A percentile compares a stretch with the other conserved stretches of the same genome.
These are phyloP conservation scores for Carallia pectinifolia DNA, from an alignment of 345 rosid genomes.

Conservation along the genomic window DNA sequence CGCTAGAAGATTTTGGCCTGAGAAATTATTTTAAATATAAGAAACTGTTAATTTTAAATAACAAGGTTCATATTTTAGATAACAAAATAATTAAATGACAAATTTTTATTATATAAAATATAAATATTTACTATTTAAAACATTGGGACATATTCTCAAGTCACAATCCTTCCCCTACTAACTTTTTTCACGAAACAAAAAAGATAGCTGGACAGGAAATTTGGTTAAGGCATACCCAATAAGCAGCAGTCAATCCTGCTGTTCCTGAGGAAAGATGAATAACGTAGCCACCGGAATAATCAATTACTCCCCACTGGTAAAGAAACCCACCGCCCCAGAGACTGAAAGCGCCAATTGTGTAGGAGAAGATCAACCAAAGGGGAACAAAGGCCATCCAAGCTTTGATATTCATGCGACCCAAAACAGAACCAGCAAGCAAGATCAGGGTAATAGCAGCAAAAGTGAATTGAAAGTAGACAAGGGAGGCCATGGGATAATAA, in stretches of 20 bases:
- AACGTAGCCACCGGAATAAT: slow-evolving; percentile 30
- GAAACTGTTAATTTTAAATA: no score
- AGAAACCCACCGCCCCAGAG: slow-evolving; percentile 30
- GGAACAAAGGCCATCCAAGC: slow-evolving; percentile 37
- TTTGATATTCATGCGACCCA: slow-evolving; percentile 31
- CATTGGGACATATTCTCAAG: no score
- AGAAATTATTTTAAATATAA: no score
- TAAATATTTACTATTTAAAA: no score
- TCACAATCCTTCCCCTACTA: no score
- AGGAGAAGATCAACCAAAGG: slow-evolving; percentile 30
- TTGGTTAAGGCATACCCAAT: slow-evolving; percentile 14
- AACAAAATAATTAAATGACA: no score
- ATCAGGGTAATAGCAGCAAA: slow-evolving; percentile 29
- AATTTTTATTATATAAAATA: no score
- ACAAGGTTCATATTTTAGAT: no score
- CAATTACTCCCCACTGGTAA: slow-evolving; percentile 31
- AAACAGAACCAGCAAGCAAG: slow-evolving; percentile 29
- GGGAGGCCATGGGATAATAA: slow-evolving; percentile 14
- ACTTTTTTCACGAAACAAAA: no score
- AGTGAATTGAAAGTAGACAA: slow-evolving; percentile 32
- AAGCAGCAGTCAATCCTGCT: slow-evolving; percentile 30
- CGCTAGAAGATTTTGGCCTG: no score
- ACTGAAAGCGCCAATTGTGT: slow-evolving; percentile 34
- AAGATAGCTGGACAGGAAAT: neutral
- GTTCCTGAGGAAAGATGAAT: slow-evolving; percentile 34